phyloP scores from a whole-genome alignment of 139 green algal species.

The Chlorella vulgaris region DNA sequence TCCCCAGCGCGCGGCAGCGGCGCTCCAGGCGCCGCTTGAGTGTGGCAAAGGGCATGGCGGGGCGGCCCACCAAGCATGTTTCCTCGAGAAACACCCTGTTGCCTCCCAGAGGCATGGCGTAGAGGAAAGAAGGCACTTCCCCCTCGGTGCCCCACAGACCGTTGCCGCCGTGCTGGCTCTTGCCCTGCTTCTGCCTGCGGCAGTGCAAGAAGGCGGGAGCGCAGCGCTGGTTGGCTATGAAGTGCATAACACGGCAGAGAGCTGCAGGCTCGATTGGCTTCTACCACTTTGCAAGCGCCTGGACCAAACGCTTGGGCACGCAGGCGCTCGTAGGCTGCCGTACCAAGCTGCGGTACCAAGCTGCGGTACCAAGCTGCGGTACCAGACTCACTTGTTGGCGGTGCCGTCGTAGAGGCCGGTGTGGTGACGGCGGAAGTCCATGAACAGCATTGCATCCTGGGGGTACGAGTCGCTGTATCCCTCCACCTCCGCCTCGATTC shows the following conservation, averaged over 20 bases:
- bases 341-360: neutral
- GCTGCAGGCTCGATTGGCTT: neutral
- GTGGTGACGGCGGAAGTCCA: conserved; percentile 98
- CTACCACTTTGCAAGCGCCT: neutral
- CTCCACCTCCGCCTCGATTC: conserved; percentile 80
- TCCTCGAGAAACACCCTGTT: conserved; percentile 92
- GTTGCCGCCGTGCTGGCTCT: conserved; percentile 38
- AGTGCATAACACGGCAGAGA: neutral
- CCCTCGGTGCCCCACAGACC: conserved; percentile 56
- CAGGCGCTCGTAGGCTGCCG: no score
- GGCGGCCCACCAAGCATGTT: conserved; percentile 92
- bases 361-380: neutral
- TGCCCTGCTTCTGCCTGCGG: conserved; percentile 77
- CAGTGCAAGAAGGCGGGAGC: neutral
- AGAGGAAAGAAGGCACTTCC: conserved; percentile 95
- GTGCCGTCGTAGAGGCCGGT: conserved; percentile 53
- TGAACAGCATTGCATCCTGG: conserved; percentile 94
- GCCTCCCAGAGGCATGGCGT: conserved; percentile 94
- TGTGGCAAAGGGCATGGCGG: conserved; percentile 85
- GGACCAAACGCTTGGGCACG: no score
- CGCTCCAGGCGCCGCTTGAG: conserved; percentile 88
- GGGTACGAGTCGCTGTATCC: conserved; percentile 74
- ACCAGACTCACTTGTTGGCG: neutral
- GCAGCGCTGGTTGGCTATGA: neutral
- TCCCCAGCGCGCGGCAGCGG: conserved; percentile 67